Evolutionary conservation across 192 early-diverging fungal genomes (phyloP).

Genomic region (Linnemannia schmuckeri): DNA sequence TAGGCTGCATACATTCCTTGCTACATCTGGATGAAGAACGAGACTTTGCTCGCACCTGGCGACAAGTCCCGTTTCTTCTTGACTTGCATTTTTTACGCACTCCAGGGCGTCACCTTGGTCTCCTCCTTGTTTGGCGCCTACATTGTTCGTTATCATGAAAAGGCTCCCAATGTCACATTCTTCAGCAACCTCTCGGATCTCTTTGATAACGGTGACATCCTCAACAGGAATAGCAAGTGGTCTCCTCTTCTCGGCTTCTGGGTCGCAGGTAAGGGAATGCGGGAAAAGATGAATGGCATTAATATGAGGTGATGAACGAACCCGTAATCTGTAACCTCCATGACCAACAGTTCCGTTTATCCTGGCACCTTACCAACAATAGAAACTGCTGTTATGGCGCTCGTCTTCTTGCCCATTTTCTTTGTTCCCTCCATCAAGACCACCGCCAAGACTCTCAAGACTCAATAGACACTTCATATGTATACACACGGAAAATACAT

Average conservation of each 20-base stretch:
- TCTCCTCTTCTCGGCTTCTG: slow-evolving; percentile 51
- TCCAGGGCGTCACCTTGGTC: slow-evolving; percentile 31
- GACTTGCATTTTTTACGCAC: slow-evolving; percentile 19
- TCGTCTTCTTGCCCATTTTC: slow-evolving; percentile 43
- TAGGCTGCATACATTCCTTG: slow-evolving; percentile 24
- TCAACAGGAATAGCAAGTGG: slow-evolving; percentile 46
- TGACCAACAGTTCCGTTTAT: too few species aligned
- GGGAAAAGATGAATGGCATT: not conserved
- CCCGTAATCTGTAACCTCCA: too few species aligned
- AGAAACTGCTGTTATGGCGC: slow-evolving; percentile 44
- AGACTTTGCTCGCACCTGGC: slow-evolving; percentile 27
- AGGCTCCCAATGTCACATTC: not conserved
- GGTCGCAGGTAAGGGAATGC: slow-evolving; percentile 34
- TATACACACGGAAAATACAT: not conserved
- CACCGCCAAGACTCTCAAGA: slow-evolving; percentile 26
- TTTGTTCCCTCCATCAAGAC: slow-evolving; percentile 29
- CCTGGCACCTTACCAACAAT: not conserved
- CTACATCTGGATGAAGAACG: slow-evolving; percentile 26
- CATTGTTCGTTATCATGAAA: slow-evolving; percentile 18
- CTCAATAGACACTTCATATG: slow-evolving; percentile 19
- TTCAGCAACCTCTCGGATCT: slow-evolving; percentile 20
- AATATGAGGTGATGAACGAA: not conserved
- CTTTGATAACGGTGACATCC: slow-evolving; percentile 36
- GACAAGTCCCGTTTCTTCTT: slow-evolving; percentile 40
- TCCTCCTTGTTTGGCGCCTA: slow-evolving; percentile 33